These are phyloP conservation scores for Cinnamomum chago DNA, from an alignment of 164 flowering plant genomes.

Conservation along the genomic window DNA sequence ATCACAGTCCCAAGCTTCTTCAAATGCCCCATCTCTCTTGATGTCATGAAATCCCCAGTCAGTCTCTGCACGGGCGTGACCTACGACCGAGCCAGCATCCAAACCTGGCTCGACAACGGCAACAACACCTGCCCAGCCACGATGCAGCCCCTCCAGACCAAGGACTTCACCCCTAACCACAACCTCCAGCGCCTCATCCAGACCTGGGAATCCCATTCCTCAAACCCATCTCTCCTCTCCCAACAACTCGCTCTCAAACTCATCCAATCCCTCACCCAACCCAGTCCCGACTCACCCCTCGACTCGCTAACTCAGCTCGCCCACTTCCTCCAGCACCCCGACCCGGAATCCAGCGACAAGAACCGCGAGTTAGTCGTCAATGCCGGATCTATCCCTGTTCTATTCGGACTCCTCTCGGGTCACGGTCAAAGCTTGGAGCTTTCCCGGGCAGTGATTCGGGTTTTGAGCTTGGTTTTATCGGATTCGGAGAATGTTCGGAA, in stretches of 20 bases:
- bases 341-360: conserved; percentile 20
- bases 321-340: conserved; percentile 28
- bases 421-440: conserved; percentile 13
- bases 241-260: neutral
- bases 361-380: conserved; percentile 39
- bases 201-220: conserved; percentile 56
- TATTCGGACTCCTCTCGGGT: conserved; percentile 30
- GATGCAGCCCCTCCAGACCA: conserved; percentile 71
- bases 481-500: conserved; percentile 10
- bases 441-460: conserved; percentile 26
- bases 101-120: conserved; percentile 84
- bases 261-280: conserved; percentile 3
- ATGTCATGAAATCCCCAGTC: conserved; percentile 91
- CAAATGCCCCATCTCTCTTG: conserved; percentile 86
- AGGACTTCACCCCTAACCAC: conserved; percentile 71
- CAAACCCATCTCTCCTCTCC: neutral
- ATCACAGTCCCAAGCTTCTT: conserved; percentile 70
- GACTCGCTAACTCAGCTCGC: conserved; percentile 11
- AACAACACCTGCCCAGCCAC: conserved; percentile 96
- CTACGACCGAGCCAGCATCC: conserved; percentile 87
- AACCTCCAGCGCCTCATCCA: conserved; percentile 79
- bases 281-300: neutral
- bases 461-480: conserved; percentile 26
- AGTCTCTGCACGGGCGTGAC: conserved; percentile 87
- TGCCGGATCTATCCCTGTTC: conserved; percentile 34